These are phyloP conservation scores for Acrocalymma vagum DNA, from an alignment of 2,329 filamentous ascomycete genomes.

Conservation along the genomic window DNA sequence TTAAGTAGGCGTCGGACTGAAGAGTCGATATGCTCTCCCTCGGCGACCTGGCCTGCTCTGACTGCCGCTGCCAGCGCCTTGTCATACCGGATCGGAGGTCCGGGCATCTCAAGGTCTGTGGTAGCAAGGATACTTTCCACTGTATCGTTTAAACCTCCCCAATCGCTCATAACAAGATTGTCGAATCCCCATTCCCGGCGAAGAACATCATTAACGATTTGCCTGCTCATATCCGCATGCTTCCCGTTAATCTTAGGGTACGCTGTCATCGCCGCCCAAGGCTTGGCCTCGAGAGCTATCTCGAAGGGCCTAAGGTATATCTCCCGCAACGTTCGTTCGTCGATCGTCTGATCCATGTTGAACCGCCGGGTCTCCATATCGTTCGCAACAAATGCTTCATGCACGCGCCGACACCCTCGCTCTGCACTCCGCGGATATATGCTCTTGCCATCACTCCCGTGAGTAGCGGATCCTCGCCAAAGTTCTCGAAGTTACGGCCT, in stretches of 20 bases:
- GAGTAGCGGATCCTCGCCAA: constrained; percentile 12
- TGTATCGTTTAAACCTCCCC: constrained; percentile 21
- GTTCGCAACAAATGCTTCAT: constrained; percentile 73
- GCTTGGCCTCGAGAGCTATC: constrained; percentile 71
- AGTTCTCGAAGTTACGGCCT: constrained; percentile 10
- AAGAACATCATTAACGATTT: constrained; percentile 56
- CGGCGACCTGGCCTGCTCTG: constrained; percentile 64
- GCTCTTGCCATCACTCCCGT: constrained; percentile 2
- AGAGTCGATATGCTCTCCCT: constrained; percentile 33
- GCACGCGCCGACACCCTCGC: constrained; percentile 21
- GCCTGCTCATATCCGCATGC: constrained; percentile 44
- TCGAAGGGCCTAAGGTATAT: constrained; percentile 65
- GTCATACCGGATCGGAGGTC: too few relatives aligned
- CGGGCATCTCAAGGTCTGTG: constrained; percentile 29
- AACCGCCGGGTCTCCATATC: constrained; percentile 71
- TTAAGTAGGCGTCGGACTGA: constrained; percentile 51
- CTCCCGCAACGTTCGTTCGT: constrained; percentile 68
- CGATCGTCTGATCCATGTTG: constrained; percentile 66
- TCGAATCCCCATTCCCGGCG: constrained; percentile 54
- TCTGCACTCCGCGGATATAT: constrained; percentile 57
- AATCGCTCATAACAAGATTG: constrained; percentile 44
- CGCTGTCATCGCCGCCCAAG: constrained; percentile 61
- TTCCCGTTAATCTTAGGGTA: constrained; percentile 12
- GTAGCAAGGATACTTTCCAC: constrained; percentile 18
- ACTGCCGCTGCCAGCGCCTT: too few relatives aligned